These are phyloP conservation scores for Keithomyces neogunnii DNA, from an alignment of 2,329 filamentous ascomycete species.

Conservation along the genomic window DNA sequence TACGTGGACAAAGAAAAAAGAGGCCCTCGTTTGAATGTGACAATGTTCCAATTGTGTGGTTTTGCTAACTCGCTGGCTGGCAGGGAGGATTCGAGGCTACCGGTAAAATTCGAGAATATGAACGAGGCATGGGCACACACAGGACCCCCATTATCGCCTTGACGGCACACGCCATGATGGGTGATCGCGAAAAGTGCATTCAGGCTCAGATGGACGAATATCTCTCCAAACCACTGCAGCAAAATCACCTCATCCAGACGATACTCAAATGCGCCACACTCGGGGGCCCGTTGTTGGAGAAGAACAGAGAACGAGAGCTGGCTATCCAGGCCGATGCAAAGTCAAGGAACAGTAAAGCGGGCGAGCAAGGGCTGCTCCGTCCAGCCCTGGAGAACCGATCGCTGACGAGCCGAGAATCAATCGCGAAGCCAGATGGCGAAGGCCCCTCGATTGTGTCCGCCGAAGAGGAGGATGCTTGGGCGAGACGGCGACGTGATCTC, in stretches of 20 bases:
- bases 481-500: conserved; percentile 39
- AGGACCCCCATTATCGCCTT: conserved; percentile 93
- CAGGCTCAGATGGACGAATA: conserved; percentile 99
- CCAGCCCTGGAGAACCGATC: conserved; percentile 48
- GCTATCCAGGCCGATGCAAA: conserved; percentile 42
- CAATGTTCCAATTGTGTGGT: neutral
- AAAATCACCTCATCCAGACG: conserved; percentile 95
- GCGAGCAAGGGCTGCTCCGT: conserved; percentile 27
- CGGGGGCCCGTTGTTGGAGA: conserved; percentile 72
- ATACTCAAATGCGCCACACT: conserved; percentile 95
- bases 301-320: conserved; percentile 56
- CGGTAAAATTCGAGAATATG: conserved; percentile 91
- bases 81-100: conserved; percentile 95
- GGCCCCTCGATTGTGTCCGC: conserved; percentile 52
- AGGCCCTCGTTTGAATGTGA: no score
- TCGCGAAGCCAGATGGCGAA: conserved; percentile 44
- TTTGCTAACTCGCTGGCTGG: conserved; percentile 24
- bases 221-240: conserved; percentile 89
- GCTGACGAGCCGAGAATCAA: conserved; percentile 58
- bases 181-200: conserved; percentile 95
- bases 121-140: conserved; percentile 68
- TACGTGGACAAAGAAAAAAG: conserved; percentile 22
- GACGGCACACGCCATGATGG: conserved; percentile 97
- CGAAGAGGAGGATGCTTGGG: conserved; percentile 34
- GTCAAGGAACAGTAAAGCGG: conserved; percentile 30